phyloP scores from a whole-genome alignment of 2,329 filamentous ascomycete genomes.

The Fusarium abutilonis region DNA sequence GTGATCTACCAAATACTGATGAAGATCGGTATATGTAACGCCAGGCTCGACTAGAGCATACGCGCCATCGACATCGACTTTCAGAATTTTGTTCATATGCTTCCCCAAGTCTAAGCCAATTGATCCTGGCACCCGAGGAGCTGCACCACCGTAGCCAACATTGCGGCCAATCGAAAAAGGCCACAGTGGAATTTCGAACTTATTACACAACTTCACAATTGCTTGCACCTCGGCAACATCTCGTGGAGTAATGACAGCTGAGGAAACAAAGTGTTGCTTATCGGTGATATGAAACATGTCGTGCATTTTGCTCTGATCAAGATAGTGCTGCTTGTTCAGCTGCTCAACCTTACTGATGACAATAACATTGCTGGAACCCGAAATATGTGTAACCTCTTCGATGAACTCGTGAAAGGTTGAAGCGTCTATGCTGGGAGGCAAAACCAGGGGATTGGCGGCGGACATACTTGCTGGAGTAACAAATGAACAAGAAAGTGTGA shows the following conservation, averaged over 20 bases:
- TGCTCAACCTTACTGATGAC: conserved; percentile 15
- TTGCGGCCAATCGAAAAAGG: conserved; percentile 36
- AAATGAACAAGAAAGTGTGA: neutral
- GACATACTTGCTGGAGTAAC: neutral
- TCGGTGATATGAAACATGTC: conserved; percentile 36
- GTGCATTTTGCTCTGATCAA: conserved; percentile 32
- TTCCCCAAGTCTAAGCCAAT: conserved; percentile 23
- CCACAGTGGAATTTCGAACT: conserved; percentile 34
- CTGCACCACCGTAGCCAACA: conserved; percentile 32
- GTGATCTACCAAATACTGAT: conserved; percentile 27
- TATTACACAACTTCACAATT: conserved; percentile 20
- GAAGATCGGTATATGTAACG: conserved; percentile 28
- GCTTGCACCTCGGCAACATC: conserved; percentile 32
- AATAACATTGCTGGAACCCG: conserved; percentile 16
- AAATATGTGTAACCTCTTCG: neutral
- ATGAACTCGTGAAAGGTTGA: conserved; percentile 29
- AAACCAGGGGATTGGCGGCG: conserved; percentile 2
- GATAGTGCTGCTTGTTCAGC: conserved; percentile 23
- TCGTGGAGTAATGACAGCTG: conserved; percentile 27
- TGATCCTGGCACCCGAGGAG: conserved; percentile 26
- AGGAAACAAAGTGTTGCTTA: conserved; percentile 29
- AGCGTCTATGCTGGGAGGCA: conserved; percentile 15
- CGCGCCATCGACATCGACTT: conserved; percentile 28
- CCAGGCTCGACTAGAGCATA: conserved; percentile 34
- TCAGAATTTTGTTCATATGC: conserved; percentile 32